phyloP scores from a whole-genome alignment of 1,284 basidiomycete genomes.

The Pseudozyma sp. region DNA sequence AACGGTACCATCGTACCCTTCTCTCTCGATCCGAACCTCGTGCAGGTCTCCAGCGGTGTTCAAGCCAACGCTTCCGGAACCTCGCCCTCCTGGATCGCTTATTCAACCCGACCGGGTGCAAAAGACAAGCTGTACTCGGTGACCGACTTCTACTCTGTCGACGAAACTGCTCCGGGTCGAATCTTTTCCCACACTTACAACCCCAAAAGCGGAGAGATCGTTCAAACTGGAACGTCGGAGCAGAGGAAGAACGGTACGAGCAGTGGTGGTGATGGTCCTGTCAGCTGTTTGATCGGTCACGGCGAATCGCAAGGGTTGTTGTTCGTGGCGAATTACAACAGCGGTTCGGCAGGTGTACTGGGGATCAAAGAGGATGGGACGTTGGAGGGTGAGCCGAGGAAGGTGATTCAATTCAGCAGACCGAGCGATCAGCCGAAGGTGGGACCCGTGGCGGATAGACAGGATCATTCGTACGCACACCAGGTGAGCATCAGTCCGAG shows the following conservation, averaged over 20 bases:
- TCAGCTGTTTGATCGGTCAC: slow-evolving; percentile 33
- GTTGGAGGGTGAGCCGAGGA: slow-evolving; percentile 3
- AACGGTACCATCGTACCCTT: slow-evolving; percentile 39
- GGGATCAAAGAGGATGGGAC: slow-evolving; percentile 21
- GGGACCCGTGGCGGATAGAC: slow-evolving; percentile 53
- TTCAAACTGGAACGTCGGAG: slow-evolving; percentile 4
- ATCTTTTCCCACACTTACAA: slow-evolving; percentile 39
- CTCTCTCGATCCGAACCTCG: slow-evolving; percentile 13
- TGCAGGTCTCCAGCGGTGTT: slow-evolving; percentile 8
- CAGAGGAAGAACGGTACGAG: slow-evolving; percentile 19
- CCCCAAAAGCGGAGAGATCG: slow-evolving; percentile 4
- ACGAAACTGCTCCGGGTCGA: slow-evolving; percentile 25
- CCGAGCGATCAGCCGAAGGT: slow-evolving; percentile 13
- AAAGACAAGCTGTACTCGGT: slow-evolving; percentile 5
- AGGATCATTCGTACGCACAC: slow-evolving; percentile 60
- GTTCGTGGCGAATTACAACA: slow-evolving; percentile 54
- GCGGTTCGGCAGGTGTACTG: slow-evolving; percentile 35
- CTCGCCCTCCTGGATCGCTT: slow-evolving; percentile 36
- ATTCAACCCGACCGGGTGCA: neutral
- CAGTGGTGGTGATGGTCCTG: slow-evolving; percentile 33
- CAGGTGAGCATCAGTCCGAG: slow-evolving; percentile 44
- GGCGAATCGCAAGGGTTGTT: slow-evolving; percentile 14
- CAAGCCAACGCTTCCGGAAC: slow-evolving; percentile 24
- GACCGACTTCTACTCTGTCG: slow-evolving; percentile 25
- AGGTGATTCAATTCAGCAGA: slow-evolving; percentile 44